These are phyloP conservation scores for Eucalyptus caleyi DNA, from an alignment of 345 rosid genomes.

Conservation along the genomic window DNA sequence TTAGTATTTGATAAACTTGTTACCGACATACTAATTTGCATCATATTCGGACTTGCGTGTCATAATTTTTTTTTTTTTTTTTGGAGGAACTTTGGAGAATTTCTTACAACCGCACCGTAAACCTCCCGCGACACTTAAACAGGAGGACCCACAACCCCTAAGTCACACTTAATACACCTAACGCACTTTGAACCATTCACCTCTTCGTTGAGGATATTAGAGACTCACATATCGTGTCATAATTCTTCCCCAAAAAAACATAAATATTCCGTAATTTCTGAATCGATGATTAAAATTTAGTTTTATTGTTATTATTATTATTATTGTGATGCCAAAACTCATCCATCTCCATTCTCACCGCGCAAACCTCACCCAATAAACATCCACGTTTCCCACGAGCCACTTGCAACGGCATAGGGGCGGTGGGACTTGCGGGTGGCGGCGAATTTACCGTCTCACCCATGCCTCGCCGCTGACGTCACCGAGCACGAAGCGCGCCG, in stretches of 20 bases:
- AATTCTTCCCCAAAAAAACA: background rate
- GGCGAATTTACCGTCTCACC: background rate
- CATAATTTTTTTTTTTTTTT: too few relatives aligned
- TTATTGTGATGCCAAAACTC: background rate
- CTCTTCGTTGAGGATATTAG: too few relatives aligned
- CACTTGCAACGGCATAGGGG: background rate
- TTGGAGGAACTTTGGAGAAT: too few relatives aligned
- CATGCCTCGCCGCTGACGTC: background rate
- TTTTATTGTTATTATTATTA: background rate
- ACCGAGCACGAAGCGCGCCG: background rate
- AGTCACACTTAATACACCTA: too few relatives aligned
- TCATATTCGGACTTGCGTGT: too few relatives aligned
- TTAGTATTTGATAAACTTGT: fast-evolving
- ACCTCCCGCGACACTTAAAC: too few relatives aligned
- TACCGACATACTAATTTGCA: fast-evolving
- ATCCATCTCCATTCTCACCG: background rate
- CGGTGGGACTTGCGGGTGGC: background rate
- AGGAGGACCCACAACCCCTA: too few relatives aligned
- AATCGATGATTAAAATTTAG: background rate
- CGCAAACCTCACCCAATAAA: background rate
- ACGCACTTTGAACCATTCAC: too few relatives aligned
- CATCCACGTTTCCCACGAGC: background rate
- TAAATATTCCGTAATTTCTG: background rate
- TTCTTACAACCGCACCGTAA: too few relatives aligned
- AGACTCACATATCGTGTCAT: fast-evolving